Evolutionary conservation across 352 stramenopile species (phyloP).

Genomic region (Pythium grandisporangium): DNA sequence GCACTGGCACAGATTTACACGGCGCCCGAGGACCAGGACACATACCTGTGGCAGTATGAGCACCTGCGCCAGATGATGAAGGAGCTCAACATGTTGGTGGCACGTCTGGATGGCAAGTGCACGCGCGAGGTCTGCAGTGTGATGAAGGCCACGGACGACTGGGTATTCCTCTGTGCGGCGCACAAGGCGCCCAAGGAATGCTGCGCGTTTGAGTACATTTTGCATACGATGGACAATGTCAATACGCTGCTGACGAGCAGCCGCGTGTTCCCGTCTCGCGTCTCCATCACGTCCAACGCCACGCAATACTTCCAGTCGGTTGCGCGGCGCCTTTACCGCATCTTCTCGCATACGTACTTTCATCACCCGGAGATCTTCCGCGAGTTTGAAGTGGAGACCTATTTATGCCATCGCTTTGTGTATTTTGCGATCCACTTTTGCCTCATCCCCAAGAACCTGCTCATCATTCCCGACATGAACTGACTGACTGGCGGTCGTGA

Average conservation of each 20-base stretch:
- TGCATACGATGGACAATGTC: conserved; percentile 84
- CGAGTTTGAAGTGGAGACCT: conserved; percentile 63
- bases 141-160: conserved; percentile 84
- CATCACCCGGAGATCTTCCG: conserved; percentile 69
- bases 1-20: conserved; percentile 57
- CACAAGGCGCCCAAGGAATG: conserved; percentile 77
- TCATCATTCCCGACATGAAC: conserved; percentile 74
- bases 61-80: conserved; percentile 80
- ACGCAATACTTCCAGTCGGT: conserved; percentile 86
- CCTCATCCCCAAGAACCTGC: conserved; percentile 73
- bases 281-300: conserved; percentile 67
- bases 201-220: conserved; percentile 81
- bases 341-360: conserved; percentile 83
- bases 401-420: conserved; percentile 79
- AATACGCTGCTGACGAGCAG: conserved; percentile 77
- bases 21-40: conserved; percentile 69
- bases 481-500: too few relatives aligned
- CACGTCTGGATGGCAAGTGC: conserved; percentile 47
- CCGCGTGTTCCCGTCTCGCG: conserved; percentile 69
- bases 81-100: conserved; percentile 72
- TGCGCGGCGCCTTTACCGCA: conserved; percentile 66
- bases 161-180: conserved; percentile 78
- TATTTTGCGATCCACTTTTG: conserved; percentile 72
- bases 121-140: conserved; percentile 61
- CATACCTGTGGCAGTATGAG: conserved; percentile 83